Conservation (phyloP, 345 rosid genomes). For the Citrus sp. region DNA sequence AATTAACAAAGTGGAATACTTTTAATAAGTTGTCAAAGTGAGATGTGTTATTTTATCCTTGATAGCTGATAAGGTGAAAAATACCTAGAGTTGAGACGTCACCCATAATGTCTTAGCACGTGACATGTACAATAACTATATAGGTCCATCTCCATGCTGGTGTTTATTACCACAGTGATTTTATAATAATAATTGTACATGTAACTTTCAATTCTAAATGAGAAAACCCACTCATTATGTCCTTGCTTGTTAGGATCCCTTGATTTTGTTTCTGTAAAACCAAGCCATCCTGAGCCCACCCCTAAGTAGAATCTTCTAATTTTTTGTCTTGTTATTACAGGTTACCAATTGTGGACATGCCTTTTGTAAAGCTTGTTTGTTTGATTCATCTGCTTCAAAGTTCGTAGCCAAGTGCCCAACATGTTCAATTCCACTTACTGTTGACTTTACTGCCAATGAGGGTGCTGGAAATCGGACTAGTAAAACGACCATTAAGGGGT, state of each 20-base stretch:
- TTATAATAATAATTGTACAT: not conserved
- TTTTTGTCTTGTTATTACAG: constrained; percentile 37
- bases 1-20: not conserved
- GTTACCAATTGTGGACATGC: constrained; percentile 75
- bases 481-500: constrained; percentile 69
- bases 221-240: not conserved
- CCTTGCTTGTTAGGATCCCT: not conserved
- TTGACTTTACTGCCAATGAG: constrained; percentile 61
- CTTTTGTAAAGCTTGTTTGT: constrained; percentile 90
- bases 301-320: not conserved
- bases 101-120: not conserved
- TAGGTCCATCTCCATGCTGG: not conserved
- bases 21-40: not conserved
- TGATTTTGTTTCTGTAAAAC: not conserved
- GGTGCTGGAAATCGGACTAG: constrained; percentile 42
- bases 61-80: not conserved
- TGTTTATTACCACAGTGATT: not conserved
- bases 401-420: constrained; percentile 55
- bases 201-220: not conserved
- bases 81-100: not conserved
- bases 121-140: not conserved
- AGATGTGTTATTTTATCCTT: not conserved
- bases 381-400: constrained; percentile 61
- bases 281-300: not conserved
- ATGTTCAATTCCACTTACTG: constrained; percentile 70